Evolutionary conservation across 225 moss, liverwort and hornwort species (phyloP), one percentile per base, ranked within the genome.

Genomic region (Marchantia paleacea): DNA sequence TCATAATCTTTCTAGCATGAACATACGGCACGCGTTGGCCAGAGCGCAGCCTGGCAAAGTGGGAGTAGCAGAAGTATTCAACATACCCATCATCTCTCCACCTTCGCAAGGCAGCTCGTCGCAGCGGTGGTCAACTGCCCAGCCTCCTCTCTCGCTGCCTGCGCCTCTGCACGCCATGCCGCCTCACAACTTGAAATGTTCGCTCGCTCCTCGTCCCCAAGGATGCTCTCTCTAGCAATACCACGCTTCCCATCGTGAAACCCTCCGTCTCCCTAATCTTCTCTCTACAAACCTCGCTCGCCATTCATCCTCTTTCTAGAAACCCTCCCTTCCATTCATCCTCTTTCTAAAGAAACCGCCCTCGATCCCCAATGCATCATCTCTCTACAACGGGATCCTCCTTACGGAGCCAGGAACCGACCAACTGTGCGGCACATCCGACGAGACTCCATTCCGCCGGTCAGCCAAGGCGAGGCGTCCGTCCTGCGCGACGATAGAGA

Each of bases 301-400:
- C 16, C 69, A 47, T 70, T 70, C 69, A 70, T 70, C 69, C 15
- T 70, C 69, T 70, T 47, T 47, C 69, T 70, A 70, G 47, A 70
- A 47, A 70, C 18, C 68, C 30, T 68, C 31, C 16, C 24, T 25
- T 10, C 69, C 47, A 20, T 39, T 16, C 47, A 68, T 68, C 68
- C 66, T 66, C 66, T 66, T 29, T 66, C 66, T 66, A 66, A 10
- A 66, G 29, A 66, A 26, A 29, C 66, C 62, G 26, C 18, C 12
- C 29, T 66, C 66, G 29, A 28, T 29, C 66, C 1, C 25, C 47
- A 47, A n/a, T 48, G 69, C 69, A 70, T 70, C 69, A 70, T 70
- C 69, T 70, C 69, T 70, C 69, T 70, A 48, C 39, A 31, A 7
- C 19, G 1, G 47, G 65, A 24, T 6, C 1, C 19, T 20, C 47